Percentiles rank a stretch among this genome's conserved stretches.
Conservation (phyloP, 306 rosid genomes). For the Medicago ruthenica region DNA sequence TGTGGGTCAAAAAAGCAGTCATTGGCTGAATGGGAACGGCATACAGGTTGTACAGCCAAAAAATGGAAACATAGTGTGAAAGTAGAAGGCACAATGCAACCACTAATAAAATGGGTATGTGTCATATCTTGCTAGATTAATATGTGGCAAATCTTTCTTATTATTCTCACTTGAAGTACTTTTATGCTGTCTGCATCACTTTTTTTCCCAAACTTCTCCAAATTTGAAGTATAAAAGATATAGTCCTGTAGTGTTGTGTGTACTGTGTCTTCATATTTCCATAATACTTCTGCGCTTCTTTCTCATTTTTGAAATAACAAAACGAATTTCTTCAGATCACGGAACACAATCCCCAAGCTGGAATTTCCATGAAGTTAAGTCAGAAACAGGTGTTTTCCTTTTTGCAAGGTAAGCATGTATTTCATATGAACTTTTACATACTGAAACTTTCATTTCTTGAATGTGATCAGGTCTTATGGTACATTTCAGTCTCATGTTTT, state of each 20-base stretch:
- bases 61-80: conserved; percentile 93
- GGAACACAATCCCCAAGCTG: conserved; percentile 56
- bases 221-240: conserved; percentile 21
- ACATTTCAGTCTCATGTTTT: conserved; percentile 14
- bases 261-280: conserved; percentile 27
- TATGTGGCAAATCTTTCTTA: background rate
- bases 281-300: conserved; percentile 16
- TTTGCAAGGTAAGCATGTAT: conserved; percentile 65
- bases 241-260: conserved; percentile 20
- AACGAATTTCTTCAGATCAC: conserved; percentile 59
- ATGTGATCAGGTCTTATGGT: conserved; percentile 6
- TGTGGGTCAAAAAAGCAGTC: conserved; percentile 75
- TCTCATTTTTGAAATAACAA: conserved; percentile 38
- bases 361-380: conserved; percentile 54
- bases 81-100: conserved; percentile 77
- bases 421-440: conserved; percentile 28
- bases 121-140: conserved; percentile 31
- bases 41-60: conserved; percentile 89
- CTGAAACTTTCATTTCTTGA: conserved; percentile 39
- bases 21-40: conserved; percentile 83
- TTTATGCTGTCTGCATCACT: conserved; percentile 13
- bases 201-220: conserved; percentile 7
- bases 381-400: conserved; percentile 61
- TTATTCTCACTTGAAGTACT: conserved; percentile 19
- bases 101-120: conserved; percentile 92